These are phyloP conservation scores for Solanum okadae DNA, from an alignment of 257 asterid genomes.

Conservation along the genomic window DNA sequence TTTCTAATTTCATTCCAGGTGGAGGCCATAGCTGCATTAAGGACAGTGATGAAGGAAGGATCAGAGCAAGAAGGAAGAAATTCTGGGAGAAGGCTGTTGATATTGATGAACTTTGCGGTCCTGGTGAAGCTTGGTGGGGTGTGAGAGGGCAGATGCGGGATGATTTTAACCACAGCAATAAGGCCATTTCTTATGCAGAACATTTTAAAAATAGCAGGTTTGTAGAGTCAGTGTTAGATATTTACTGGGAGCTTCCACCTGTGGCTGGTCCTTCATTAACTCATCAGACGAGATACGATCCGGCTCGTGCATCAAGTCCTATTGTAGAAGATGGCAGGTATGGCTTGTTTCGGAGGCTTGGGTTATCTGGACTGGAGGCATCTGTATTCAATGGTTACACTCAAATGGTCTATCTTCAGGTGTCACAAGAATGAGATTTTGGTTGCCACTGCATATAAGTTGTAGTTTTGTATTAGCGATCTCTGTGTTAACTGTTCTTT, in stretches of 20 bases:
- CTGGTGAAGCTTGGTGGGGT: constrained; percentile 99
- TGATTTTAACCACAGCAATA: constrained; percentile 83
- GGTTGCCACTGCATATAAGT: neutral
- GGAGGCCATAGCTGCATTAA: constrained; percentile 97
- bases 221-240: constrained; percentile 75
- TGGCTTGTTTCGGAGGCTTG: constrained; percentile 63
- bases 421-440: constrained; percentile 30
- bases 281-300: constrained; percentile 92
- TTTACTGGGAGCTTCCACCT: constrained; percentile 98
- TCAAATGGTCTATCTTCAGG: constrained; percentile 94
- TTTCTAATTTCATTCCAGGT: constrained; percentile 27
- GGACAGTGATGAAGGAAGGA: constrained; percentile 91
- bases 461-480: neutral
- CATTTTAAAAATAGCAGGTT: constrained; percentile 85
- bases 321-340: constrained; percentile 83
- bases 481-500: neutral
- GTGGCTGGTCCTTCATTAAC: constrained; percentile 97
- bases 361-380: constrained; percentile 48
- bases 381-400: constrained; percentile 94
- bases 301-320: constrained; percentile 74
- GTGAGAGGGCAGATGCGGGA: constrained; percentile 89
- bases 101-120: constrained; percentile 76
- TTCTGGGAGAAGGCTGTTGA: constrained; percentile 94
- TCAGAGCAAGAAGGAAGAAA: constrained; percentile 61
- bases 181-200: constrained; percentile 44